Percentiles rank a stretch among this genome's conserved stretches.
phyloP scores from a whole-genome alignment of 208 protist species.

The Acanthamoeba rhysodes region DNA sequence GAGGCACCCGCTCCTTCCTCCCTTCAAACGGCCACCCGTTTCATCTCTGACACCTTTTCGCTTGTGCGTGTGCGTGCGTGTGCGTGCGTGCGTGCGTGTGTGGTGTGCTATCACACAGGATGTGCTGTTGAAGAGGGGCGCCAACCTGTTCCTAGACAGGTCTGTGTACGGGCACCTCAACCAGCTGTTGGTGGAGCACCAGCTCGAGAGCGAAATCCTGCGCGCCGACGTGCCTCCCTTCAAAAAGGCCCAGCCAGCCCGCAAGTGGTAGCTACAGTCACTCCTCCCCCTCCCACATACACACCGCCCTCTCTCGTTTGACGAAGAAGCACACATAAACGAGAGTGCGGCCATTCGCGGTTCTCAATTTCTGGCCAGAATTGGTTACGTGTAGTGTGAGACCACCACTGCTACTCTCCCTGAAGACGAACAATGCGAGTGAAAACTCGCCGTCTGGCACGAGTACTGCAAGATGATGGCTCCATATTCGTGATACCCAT shows the following conservation, averaged over 20 bases:
- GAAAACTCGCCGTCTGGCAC: neutral
- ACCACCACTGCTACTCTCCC: too few species aligned
- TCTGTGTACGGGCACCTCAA: slow-evolving; percentile 47
- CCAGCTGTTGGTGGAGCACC: slow-evolving; percentile 48
- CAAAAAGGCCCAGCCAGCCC: slow-evolving; percentile 25
- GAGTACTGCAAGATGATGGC: neutral
- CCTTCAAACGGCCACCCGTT: too few species aligned
- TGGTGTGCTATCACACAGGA: neutral
- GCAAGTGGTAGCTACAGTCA: neutral
- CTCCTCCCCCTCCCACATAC: neutral
- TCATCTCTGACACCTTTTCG: neutral
- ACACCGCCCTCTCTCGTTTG: neutral
- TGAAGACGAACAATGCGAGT: neutral
- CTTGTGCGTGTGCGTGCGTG: neutral
- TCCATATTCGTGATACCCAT: too few species aligned
- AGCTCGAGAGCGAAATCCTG: slow-evolving; percentile 55
- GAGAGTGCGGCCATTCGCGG: too few species aligned
- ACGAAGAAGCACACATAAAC: neutral
- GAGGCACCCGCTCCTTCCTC: neutral
- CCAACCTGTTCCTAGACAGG: neutral
- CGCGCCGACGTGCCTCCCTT: slow-evolving; percentile 49
- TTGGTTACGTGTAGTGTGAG: too few species aligned
- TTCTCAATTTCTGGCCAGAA: too few species aligned
- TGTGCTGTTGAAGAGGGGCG: slow-evolving; percentile 18
- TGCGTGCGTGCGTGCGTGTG: neutral